Conservation (phyloP, 352 stramenopile species). For the Pythium monospermum region DNA sequence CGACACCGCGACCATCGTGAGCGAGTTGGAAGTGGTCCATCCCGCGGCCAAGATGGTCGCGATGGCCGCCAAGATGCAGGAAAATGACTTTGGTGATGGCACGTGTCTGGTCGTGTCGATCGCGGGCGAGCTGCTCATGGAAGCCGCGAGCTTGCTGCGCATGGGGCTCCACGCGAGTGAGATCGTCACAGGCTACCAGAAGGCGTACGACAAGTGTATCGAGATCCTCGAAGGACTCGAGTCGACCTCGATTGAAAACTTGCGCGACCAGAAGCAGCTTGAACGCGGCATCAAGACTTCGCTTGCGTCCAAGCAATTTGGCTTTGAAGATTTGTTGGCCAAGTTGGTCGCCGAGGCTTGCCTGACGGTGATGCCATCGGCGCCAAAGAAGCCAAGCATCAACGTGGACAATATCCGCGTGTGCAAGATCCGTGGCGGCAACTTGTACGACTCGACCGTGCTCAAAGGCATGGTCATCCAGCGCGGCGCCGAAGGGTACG, state of each 20-base stretch:
- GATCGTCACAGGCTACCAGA: constrained; percentile 97
- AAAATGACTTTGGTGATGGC: constrained; percentile 95
- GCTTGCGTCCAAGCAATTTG: constrained; percentile 97
- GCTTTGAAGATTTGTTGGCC: constrained; percentile 92
- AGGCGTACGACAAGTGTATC: constrained; percentile 91
- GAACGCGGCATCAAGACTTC: constrained; percentile 91
- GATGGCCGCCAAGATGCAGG: constrained; percentile 97
- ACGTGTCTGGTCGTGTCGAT: constrained; percentile 98
- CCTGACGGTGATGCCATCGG: constrained; percentile 90
- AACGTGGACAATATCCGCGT: constrained; percentile 98
- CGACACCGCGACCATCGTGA: constrained; percentile 99
- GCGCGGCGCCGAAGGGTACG: constrained; percentile 89
- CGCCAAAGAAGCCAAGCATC: constrained; percentile 84
- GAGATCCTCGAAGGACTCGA: constrained; percentile 91
- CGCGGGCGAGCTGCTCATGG: constrained; percentile 95
- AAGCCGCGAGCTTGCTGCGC: constrained; percentile 95
- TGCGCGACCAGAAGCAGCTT: constrained; percentile 86
- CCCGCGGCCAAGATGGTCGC: constrained; percentile 98
- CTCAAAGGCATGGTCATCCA: constrained; percentile 97
- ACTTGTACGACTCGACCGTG: constrained; percentile 93
- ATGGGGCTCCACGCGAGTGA: constrained; percentile 98
- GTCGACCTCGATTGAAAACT: constrained; percentile 58
- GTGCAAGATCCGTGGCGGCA: constrained; percentile 96
- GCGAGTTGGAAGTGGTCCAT: constrained; percentile 98
- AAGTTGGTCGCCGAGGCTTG: constrained; percentile 94